A percentile compares a stretch with the other conserved stretches of the same genome.
phyloP scores from a whole-genome alignment of 208 protist genomes.

The Leishmania lainsoni region DNA sequence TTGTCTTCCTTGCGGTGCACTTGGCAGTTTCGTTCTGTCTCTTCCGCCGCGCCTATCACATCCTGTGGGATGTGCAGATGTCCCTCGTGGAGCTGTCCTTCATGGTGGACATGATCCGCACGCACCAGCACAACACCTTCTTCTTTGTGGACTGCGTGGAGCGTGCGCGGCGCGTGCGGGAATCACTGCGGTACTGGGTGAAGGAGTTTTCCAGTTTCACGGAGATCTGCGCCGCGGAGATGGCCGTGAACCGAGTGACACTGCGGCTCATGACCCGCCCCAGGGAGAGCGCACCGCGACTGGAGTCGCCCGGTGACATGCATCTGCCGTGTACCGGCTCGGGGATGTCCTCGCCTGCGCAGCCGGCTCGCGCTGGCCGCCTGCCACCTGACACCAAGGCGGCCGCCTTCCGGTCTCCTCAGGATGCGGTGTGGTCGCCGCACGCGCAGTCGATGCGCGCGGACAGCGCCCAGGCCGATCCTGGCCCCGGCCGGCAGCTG shows the following conservation, averaged over 20 bases:
- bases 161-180: conserved; percentile 6
- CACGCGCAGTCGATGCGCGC: background rate
- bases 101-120: conserved; percentile 10
- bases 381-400: background rate
- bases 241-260: conserved; percentile 12
- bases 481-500: background rate
- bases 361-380: background rate
- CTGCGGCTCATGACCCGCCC: background rate
- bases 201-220: conserved; percentile 9
- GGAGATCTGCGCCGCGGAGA: conserved; percentile 17
- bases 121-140: conserved; percentile 2
- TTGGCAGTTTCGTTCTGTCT: background rate
- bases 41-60: conserved; percentile 7
- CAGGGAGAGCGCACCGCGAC: background rate
- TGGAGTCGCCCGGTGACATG: background rate
- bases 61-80: background rate
- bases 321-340: background rate
- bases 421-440: background rate
- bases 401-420: background rate
- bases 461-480: background rate
- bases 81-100: conserved; percentile 9
- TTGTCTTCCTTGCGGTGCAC: conserved; percentile 13
- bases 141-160: conserved; percentile 21
- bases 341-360: background rate
- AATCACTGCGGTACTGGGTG: conserved; percentile 17